A percentile compares a stretch with the other conserved stretches of the same genome.
These are phyloP conservation scores for Gracilariopsis chorda DNA, from an alignment of 23 red algal species.

Conservation along the genomic window DNA sequence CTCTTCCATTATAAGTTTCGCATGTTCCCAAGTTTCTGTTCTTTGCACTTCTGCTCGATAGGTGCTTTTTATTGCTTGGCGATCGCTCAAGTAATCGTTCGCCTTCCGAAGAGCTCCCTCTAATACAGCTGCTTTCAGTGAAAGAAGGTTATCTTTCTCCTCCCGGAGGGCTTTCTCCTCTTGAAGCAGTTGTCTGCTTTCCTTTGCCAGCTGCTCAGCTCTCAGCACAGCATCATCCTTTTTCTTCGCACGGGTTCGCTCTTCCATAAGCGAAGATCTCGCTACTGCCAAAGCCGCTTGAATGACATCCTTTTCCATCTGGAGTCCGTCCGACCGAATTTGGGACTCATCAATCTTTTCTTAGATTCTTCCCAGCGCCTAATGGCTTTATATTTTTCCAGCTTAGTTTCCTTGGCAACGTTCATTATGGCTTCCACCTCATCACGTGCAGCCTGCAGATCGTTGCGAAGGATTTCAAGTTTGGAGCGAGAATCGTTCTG, in stretches of 20 bases:
- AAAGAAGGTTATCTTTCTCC: background rate
- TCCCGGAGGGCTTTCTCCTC: background rate
- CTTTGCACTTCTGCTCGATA: background rate
- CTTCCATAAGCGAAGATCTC: background rate
- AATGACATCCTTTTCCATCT: slow-evolving; percentile 23
- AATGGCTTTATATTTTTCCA: background rate
- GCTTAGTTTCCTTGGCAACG: background rate
- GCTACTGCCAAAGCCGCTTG: background rate
- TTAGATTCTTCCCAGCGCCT: background rate
- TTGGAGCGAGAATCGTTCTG: background rate
- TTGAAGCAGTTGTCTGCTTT: background rate
- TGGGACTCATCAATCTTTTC: slow-evolving; percentile 1
- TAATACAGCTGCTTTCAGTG: background rate
- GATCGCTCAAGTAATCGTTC: background rate
- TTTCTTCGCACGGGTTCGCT: background rate
- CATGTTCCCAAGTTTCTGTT: background rate
- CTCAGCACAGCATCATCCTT: slow-evolving; percentile 5
- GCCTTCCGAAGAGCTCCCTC: background rate
- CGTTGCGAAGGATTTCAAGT: background rate
- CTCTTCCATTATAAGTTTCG: background rate
- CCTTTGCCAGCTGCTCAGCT: background rate
- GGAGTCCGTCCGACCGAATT: slow-evolving; percentile 5
- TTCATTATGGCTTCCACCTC: background rate
- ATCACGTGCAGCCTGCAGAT: background rate
- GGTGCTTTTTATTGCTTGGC: background rate